phyloP scores from a whole-genome alignment of 768 basidiomycete species.

The Boletales sp. region DNA sequence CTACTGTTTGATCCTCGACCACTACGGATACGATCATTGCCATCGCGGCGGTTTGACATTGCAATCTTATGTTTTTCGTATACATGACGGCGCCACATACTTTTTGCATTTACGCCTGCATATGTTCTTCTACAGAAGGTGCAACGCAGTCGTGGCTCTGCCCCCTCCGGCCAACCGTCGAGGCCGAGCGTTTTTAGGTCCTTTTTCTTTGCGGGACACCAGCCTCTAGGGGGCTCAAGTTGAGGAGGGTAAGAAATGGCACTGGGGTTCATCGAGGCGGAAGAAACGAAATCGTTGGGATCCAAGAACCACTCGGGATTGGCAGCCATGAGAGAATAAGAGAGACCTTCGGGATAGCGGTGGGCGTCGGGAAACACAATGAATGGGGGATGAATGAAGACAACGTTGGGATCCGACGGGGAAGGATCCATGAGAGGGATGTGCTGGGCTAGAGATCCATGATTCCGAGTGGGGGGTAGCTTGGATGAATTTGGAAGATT shows the following conservation, averaged over 20 bases:
- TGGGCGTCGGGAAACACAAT: constrained; percentile 59
- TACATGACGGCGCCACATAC: constrained; percentile 88
- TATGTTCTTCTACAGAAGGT: constrained; percentile 84
- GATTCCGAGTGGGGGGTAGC: constrained; percentile 29
- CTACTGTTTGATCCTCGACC: constrained; percentile 64
- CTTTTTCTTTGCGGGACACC: constrained; percentile 85
- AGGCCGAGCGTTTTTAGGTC: constrained; percentile 64
- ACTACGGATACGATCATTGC: constrained; percentile 53
- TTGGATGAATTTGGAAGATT: constrained; percentile 22
- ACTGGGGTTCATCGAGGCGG: constrained; percentile 40
- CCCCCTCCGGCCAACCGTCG: constrained; percentile 77
- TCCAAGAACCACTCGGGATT: constrained; percentile 82
- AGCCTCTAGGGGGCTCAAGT: constrained; percentile 80
- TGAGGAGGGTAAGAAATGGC: constrained; percentile 71
- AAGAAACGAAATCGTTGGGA: constrained; percentile 56
- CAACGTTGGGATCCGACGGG: constrained; percentile 56
- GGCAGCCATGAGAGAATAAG: constrained; percentile 67
- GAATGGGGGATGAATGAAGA: constrained; percentile 79
- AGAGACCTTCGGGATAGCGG: constrained; percentile 60
- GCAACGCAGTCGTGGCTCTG: constrained; percentile 75
- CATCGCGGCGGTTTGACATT: constrained; percentile 82
- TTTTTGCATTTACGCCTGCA: constrained; percentile 84
- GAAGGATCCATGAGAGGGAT: constrained; percentile 64
- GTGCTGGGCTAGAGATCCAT: constrained; percentile 38
- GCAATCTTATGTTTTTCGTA: constrained; percentile 89